Conservation (phyloP, 768 basidiomycete species). For the Clavaria fumosa region DNA sequence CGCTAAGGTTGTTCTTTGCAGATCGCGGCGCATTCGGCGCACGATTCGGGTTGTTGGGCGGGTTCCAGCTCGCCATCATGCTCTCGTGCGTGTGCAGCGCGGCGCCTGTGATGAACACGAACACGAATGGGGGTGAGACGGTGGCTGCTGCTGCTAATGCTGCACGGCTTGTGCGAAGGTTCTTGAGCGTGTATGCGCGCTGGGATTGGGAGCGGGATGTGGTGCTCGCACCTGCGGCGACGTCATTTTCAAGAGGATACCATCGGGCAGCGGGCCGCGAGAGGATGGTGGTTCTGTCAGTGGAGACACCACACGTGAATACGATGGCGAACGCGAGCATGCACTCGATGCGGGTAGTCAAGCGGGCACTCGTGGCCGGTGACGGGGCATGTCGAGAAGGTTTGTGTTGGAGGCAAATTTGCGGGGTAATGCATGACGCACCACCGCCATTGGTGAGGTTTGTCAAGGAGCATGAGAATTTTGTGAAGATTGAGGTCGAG, state of each 20-base stretch:
- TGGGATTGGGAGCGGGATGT: conserved; percentile 6
- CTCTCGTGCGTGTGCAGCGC: conserved; percentile 3
- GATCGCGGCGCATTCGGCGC: conserved; percentile 2
- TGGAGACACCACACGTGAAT: conserved; percentile 6
- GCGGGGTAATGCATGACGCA: background rate
- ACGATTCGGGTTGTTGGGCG: conserved; percentile 6
- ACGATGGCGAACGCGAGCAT: conserved; percentile 3
- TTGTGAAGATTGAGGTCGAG: conserved; percentile 5
- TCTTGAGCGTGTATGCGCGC: conserved; percentile 2
- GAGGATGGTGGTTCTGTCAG: conserved; percentile 3
- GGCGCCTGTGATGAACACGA: background rate
- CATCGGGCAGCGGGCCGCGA: conserved; percentile 2
- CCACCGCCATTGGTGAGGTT: background rate
- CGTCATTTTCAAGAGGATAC: too few species aligned
- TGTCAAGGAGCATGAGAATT: conserved; percentile 1
- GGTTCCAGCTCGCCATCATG: conserved; percentile 4
- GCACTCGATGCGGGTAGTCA: conserved; percentile 3
- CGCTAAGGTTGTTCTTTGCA: conserved; percentile 4
- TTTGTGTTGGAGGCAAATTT: conserved; percentile 3
- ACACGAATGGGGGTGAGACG: background rate
- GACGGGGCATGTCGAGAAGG: background rate
- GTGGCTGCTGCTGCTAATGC: conserved; percentile 1
- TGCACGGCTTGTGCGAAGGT: conserved; percentile 2
- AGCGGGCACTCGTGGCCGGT: background rate
- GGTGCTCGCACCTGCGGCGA: conserved; percentile 1